phyloP scores from a whole-genome alignment of 2,329 filamentous ascomycete species.

The Fusarium keratoplasticum region DNA sequence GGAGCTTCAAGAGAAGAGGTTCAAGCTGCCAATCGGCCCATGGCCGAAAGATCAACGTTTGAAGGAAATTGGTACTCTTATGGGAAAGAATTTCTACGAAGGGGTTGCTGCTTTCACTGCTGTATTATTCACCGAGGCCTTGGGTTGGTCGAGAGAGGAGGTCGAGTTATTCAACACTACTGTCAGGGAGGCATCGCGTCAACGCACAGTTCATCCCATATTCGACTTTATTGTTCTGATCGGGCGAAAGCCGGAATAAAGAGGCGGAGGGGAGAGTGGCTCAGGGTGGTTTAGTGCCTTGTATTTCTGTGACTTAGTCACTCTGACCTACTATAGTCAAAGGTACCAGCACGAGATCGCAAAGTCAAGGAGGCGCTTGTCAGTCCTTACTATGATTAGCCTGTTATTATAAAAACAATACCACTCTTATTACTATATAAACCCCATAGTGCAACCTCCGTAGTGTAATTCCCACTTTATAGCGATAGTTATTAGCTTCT shows the following conservation, averaged over 20 bases:
- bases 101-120: slow-evolving; percentile 54
- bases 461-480: too few species aligned
- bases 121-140: slow-evolving; percentile 51
- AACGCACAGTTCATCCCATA: slow-evolving; percentile 45
- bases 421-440: too few species aligned
- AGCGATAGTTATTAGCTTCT: too few species aligned
- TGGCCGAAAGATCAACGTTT: slow-evolving; percentile 51
- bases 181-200: slow-evolving; percentile 39
- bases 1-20: slow-evolving; percentile 46
- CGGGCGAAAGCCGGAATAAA: too few species aligned
- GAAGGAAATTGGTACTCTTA: slow-evolving; percentile 48
- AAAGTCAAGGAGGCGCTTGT: too few species aligned
- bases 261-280: too few species aligned
- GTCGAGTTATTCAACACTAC: slow-evolving; percentile 54
- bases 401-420: too few species aligned
- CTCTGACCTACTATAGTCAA: too few species aligned
- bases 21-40: slow-evolving; percentile 51
- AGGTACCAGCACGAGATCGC: too few species aligned
- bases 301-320: too few species aligned
- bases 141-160: slow-evolving; percentile 55
- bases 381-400: too few species aligned
- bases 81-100: slow-evolving; percentile 51
- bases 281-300: too few species aligned
- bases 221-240: slow-evolving; percentile 38
- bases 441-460: neutral